These are phyloP conservation scores for Rusavskia elegans DNA, from an alignment of 495 filamentous ascomycete genomes.

Conservation along the genomic window DNA sequence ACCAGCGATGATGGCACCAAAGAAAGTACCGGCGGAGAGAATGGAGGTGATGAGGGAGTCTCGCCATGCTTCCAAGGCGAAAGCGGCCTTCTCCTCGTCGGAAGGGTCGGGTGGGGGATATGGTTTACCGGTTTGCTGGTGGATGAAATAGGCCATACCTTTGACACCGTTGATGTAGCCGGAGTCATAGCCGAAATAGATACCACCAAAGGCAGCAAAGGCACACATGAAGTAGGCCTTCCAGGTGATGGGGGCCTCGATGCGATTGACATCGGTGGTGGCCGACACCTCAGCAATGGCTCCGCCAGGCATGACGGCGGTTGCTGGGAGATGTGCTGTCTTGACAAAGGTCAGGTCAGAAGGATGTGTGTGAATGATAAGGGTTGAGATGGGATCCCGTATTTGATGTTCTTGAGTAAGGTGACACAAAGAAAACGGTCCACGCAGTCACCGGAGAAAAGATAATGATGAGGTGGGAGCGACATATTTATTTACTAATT, in stretches of 20 bases:
- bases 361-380: too few species aligned
- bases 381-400: too few species aligned
- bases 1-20: conserved; percentile 41
- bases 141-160: conserved; percentile 35
- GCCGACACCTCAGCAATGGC: conserved; percentile 6
- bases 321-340: not conserved
- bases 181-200: conserved; percentile 51
- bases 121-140: conserved; percentile 22
- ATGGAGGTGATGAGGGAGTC: conserved; percentile 42
- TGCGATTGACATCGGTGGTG: conserved; percentile 28
- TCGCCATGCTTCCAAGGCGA: conserved; percentile 21
- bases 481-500: too few species aligned
- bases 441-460: too few species aligned
- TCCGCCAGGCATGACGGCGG: conserved; percentile 12
- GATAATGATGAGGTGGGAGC: too few species aligned
- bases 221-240: conserved; percentile 56
- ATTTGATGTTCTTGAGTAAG: too few species aligned
- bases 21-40: conserved; percentile 44
- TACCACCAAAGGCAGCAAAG: conserved; percentile 53
- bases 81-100: conserved; percentile 4
- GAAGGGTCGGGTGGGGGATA: conserved; percentile 12
- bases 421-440: too few species aligned
- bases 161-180: conserved; percentile 49
- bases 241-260: conserved; percentile 49
- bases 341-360: too few species aligned